phyloP scores from a whole-genome alignment of 306 rosid species.

The Alnus rubra region DNA sequence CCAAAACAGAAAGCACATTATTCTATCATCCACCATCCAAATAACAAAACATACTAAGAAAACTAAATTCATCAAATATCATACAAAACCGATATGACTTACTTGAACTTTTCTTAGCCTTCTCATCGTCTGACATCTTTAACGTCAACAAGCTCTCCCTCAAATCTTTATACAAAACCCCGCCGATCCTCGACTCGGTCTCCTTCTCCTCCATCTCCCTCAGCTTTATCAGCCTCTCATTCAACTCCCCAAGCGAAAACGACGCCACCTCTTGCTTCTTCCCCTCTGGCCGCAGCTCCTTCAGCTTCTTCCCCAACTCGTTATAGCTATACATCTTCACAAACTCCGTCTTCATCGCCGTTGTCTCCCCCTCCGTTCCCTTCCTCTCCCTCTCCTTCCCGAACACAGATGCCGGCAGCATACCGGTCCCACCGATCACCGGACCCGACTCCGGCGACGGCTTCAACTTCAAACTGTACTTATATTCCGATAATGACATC shows the following conservation, averaged over 20 bases:
- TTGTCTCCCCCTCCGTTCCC: conserved; percentile 6
- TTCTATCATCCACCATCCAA: neutral
- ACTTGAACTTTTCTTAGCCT: neutral
- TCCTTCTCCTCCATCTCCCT: conserved; percentile 55
- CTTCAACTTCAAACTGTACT: conserved; percentile 18
- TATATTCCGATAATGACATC: conserved; percentile 4
- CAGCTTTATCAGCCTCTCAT: conserved; percentile 59
- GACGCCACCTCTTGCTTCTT: conserved; percentile 25
- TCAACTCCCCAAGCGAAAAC: conserved; percentile 73
- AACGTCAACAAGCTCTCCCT: neutral
- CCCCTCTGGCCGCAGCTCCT: conserved; percentile 55
- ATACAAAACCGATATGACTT: neutral
- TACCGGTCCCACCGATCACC: conserved; percentile 34
- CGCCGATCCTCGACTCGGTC: neutral
- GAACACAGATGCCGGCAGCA: conserved; percentile 33
- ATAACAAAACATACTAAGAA: neutral
- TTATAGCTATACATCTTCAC: conserved; percentile 33
- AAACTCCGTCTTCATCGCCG: conserved; percentile 28
- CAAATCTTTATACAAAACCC: neutral
- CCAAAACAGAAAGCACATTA: neutral
- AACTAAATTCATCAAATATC: neutral
- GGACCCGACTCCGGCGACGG: conserved; percentile 7
- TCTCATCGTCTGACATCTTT: neutral
- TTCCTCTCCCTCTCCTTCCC: conserved; percentile 40
- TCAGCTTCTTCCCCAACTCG: conserved; percentile 65